Percentiles rank a stretch among this genome's conserved stretches.
phyloP scores from a whole-genome alignment of 805 yeast species.

The Kluyveromyces aestuarii region DNA sequence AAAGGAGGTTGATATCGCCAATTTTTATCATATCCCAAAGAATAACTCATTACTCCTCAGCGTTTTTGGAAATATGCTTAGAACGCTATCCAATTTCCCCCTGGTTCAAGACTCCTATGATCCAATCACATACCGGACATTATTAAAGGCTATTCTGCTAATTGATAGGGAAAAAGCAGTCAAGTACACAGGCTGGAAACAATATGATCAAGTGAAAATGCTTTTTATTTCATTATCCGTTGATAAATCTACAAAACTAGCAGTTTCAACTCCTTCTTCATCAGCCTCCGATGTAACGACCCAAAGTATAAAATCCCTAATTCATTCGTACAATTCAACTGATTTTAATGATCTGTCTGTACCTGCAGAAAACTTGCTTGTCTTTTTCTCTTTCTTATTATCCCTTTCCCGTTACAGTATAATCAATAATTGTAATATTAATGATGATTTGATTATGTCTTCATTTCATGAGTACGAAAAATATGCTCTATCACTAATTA shows the following conservation, averaged over 20 bases:
- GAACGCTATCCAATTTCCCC: conserved; percentile 42
- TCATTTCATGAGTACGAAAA: conserved; percentile 37
- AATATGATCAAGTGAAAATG: conserved; percentile 35
- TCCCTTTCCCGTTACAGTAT: conserved; percentile 33
- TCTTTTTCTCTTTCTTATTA: conserved; percentile 41
- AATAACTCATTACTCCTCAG: conserved; percentile 24
- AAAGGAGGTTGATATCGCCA: conserved; percentile 19
- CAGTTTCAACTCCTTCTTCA: conserved; percentile 6
- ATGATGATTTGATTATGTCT: conserved; percentile 15
- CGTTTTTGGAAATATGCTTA: conserved; percentile 33
- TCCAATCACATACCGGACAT: conserved; percentile 30
- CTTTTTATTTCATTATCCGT: conserved; percentile 40
- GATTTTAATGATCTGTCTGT: conserved; percentile 32
- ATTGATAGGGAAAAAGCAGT: conserved; percentile 36
- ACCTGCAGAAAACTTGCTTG: conserved; percentile 33
- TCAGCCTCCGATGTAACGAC: conserved; percentile 6
- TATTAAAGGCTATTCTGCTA: conserved; percentile 37
- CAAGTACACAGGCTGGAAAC: conserved; percentile 27
- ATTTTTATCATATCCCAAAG: conserved; percentile 31
- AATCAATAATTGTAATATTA: conserved; percentile 25
- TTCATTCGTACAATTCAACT: conserved; percentile 37
- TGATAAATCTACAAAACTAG: conserved; percentile 10
- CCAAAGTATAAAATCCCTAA: conserved; percentile 8
- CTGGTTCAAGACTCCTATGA: conserved; percentile 30
- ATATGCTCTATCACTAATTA: conserved; percentile 37